Evolutionary conservation across 257 asterid species (phyloP).

Genomic region (Mitragyna speciosa): DNA sequence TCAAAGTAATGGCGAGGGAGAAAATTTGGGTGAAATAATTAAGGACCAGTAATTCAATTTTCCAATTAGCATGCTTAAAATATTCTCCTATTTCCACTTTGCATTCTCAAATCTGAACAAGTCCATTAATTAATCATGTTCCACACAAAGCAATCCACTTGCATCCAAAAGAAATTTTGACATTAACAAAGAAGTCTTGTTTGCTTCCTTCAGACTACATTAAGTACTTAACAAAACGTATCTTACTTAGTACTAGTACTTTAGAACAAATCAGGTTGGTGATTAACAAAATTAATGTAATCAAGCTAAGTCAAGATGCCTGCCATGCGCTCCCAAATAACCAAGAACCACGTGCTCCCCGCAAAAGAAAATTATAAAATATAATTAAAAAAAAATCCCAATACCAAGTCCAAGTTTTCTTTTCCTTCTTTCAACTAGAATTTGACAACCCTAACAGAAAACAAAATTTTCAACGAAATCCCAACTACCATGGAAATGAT

Average conservation of each 20-base stretch:
- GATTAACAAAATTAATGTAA: not conserved
- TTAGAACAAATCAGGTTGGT: not conserved
- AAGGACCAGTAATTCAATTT: not conserved
- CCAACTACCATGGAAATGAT: constrained; percentile 8
- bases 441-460: not conserved
- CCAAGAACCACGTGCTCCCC: constrained; percentile 13
- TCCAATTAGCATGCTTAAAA: too few relatives aligned
- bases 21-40: not conserved
- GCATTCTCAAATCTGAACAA: not conserved
- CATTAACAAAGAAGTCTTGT: not conserved
- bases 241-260: not conserved
- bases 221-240: not conserved
- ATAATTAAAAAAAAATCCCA: not conserved
- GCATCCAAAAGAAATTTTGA: not conserved
- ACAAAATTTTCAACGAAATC: constrained; percentile 4
- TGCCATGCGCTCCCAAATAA: not conserved
- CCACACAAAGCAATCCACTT: not conserved
- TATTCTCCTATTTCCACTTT: not conserved
- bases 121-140: not conserved
- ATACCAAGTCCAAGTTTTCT: not conserved
- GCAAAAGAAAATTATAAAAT: not conserved
- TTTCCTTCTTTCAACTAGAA: not conserved
- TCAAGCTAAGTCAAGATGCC: not conserved
- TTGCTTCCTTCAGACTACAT: not conserved
- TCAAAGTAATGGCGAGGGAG: not conserved